A percentile compares a stretch with the other conserved stretches of the same genome.
phyloP scores from a whole-genome alignment of 169 alveolate species.

The Plasmodium billcollinsi region DNA sequence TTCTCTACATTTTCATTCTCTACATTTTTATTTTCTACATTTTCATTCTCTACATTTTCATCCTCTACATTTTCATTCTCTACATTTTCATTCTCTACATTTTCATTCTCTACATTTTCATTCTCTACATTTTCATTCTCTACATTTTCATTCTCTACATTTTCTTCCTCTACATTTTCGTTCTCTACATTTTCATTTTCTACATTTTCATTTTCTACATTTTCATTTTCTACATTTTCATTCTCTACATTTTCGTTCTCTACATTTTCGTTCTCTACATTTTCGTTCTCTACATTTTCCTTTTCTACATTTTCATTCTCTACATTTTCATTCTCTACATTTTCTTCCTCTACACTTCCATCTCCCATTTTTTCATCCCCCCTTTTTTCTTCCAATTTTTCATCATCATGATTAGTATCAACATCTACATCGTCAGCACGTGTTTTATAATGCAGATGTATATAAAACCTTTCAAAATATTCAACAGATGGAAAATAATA shows the following conservation, averaged over 20 bases:
- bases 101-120: neutral
- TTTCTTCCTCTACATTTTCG: neutral
- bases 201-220: neutral
- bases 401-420: neutral
- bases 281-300: neutral
- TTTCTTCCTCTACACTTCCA: neutral
- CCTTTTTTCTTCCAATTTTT: neutral
- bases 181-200: neutral
- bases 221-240: neutral
- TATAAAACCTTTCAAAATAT: constrained; percentile 44
- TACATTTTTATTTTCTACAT: neutral
- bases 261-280: neutral
- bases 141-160: neutral
- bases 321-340: neutral
- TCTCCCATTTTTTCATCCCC: neutral
- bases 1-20: neutral
- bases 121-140: neutral
- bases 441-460: constrained; percentile 16
- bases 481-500: constrained; percentile 60
- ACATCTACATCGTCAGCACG: neutral
- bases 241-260: neutral
- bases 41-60: neutral
- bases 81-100: neutral
- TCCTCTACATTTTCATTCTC: neutral
- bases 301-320: neutral